Base-by-base conservation (phyloP, 1,284 basidiomycete species). In the Malassezia yamatoensis region DNA sequence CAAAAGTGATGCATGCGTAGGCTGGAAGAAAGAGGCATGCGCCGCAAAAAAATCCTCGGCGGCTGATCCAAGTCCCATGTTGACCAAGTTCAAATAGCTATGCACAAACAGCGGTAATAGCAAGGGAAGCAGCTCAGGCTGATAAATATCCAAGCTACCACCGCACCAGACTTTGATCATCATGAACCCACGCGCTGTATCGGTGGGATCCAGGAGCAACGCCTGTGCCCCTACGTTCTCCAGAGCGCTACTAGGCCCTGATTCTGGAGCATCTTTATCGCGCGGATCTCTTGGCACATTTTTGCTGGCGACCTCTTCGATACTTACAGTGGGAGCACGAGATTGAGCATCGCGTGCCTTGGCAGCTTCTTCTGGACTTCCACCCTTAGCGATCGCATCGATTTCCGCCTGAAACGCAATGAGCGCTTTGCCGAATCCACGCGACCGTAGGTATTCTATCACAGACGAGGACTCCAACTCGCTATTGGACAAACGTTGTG, bases 31-130 rank as follows among this genome's bases (percentile, higher is more conserved):
- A 2, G 80, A 76, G 3, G 86, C 83, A 70, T 90, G 87, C 3
- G 80, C 81, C 15, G 80, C 76, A 75, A 83, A 88, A 77, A 96
- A 90, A 39, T 81, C 80, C 32, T 84, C 80, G 13, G 68, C 70
- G 18, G 90, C 87, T 65, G 89, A 86, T 16, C 87, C 85, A 76
- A 88, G 89, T 4, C 88, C 90, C 60, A 86, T 84, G 67, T 90
- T 84, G 51, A 96, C 85, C 46, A 99, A 81, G 74, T 96, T 91
- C 35, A 99, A 80, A 76, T 93, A 96, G 69, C 94, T 94, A 76
- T 99, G 90, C 40, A 88, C 89, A 74, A 96, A 98, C 60, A 99
- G 86, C 4, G 94, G 94, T 69, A 91, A 91, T 15, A 96, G 78
- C 35, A 98, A 85, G 36, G 90, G 88, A 59, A 87, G 80, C 63